These are phyloP conservation scores for Candida orba DNA, from an alignment of 805 yeast genomes.

Conservation along the genomic window DNA sequence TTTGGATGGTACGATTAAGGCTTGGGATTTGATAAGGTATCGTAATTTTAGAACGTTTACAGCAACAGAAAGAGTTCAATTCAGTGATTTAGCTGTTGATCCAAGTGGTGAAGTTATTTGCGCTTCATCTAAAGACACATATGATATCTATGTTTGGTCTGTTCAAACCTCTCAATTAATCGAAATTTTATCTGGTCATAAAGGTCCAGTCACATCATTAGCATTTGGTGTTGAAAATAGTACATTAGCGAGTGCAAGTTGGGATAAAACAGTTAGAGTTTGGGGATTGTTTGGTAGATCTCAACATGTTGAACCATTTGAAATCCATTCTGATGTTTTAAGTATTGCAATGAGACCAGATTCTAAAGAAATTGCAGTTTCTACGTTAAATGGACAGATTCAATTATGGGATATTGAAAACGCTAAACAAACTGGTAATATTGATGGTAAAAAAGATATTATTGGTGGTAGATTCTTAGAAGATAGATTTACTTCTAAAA, in stretches of 20 bases:
- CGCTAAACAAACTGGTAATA: constrained; percentile 72
- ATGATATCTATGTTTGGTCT: constrained; percentile 92
- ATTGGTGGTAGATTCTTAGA: constrained; percentile 74
- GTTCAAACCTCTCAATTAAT: constrained; percentile 91
- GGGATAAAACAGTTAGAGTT: constrained; percentile 92
- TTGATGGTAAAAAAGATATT: constrained; percentile 86
- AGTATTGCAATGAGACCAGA: constrained; percentile 85
- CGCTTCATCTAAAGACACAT: constrained; percentile 88
- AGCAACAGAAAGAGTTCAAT: constrained; percentile 82
- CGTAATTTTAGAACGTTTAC: constrained; percentile 94
- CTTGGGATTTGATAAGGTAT: constrained; percentile 91
- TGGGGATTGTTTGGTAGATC: constrained; percentile 91
- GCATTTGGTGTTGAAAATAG: constrained; percentile 77
- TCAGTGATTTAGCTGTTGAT: constrained; percentile 85
- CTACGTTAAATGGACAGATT: constrained; percentile 84
- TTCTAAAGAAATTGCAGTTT: constrained; percentile 82
- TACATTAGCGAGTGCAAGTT: constrained; percentile 81
- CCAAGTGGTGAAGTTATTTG: constrained; percentile 96
- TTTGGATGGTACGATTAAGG: constrained; percentile 92
- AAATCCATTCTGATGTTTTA: constrained; percentile 76
- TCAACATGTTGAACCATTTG: constrained; percentile 86
- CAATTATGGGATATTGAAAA: constrained; percentile 75
- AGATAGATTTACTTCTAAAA: constrained; percentile 76
- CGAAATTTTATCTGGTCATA: constrained; percentile 87
- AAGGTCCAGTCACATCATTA: constrained; percentile 86